Evolutionary conservation across 495 filamentous ascomycete species (phyloP).

Genomic region (Neurospora discreta): DNA sequence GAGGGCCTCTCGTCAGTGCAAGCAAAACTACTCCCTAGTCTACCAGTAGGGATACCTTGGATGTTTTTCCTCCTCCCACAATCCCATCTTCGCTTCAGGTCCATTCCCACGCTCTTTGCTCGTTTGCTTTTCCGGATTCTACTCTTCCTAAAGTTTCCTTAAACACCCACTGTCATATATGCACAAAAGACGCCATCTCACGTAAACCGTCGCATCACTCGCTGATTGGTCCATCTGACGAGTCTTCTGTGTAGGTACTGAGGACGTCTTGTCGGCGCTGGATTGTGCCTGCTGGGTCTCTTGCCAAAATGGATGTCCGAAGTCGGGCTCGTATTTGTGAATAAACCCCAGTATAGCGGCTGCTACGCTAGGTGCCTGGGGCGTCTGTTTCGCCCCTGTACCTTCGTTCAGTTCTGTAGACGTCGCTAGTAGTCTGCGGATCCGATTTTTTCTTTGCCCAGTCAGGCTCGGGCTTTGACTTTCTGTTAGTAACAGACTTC

Average conservation of each 20-base stretch:
- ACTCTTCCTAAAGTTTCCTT: not conserved
- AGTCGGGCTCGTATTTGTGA: slow-evolving; percentile 10
- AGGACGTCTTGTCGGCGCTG: not conserved
- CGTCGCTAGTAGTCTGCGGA: slow-evolving; percentile 8
- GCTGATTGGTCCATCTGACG: not conserved
- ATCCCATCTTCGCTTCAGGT: not conserved
- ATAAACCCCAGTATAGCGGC: not conserved
- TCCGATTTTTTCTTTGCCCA: slow-evolving; percentile 13
- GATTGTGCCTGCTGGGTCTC: not conserved
- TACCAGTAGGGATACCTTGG: too few relatives aligned
- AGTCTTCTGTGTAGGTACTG: not conserved
- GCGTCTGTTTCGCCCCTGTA: not conserved
- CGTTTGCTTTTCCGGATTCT: not conserved
- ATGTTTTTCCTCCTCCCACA: not conserved
- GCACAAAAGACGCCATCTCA: not conserved
- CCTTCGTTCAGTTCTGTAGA: not conserved
- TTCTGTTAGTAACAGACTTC: slow-evolving; percentile 22
- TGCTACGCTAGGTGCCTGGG: not conserved
- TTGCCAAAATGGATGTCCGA: slow-evolving; percentile 8
- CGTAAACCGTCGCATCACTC: not conserved
- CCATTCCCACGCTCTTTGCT: not conserved
- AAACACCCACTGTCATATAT: not conserved
- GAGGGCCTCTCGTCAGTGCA: not conserved
- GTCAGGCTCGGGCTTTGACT: slow-evolving; percentile 18
- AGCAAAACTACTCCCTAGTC: not conserved